Percentiles rank a stretch among this genome's conserved stretches.
phyloP scores from a whole-genome alignment of 495 filamentous ascomycete species.

The Neurospora sp. region DNA sequence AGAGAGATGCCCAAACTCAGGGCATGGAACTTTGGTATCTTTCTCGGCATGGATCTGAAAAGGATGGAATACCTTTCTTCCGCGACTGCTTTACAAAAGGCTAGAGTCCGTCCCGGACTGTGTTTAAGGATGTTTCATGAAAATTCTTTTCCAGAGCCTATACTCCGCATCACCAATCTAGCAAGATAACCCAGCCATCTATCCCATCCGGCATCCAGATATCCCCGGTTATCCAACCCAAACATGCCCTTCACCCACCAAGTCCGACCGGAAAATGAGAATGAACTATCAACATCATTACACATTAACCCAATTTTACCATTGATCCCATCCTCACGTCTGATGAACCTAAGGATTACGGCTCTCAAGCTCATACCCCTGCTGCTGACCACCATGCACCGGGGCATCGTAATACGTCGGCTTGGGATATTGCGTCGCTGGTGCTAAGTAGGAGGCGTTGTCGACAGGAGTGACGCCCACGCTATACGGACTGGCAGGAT shows the following conservation, averaged over 20 bases:
- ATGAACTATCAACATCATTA: neutral
- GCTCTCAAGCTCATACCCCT: neutral
- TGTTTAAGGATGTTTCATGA: neutral
- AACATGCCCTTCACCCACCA: neutral
- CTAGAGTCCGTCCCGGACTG: neutral
- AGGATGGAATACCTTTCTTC: neutral
- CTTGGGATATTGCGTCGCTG: neutral
- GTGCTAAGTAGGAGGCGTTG: neutral
- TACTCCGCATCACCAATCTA: neutral
- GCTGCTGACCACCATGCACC: neutral
- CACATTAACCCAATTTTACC: neutral
- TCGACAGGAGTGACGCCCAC: neutral
- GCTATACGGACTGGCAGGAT: neutral
- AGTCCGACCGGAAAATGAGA: neutral
- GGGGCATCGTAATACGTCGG: neutral
- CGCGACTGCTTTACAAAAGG: neutral
- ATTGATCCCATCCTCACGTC: neutral
- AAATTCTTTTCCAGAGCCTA: neutral
- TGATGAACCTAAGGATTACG: neutral
- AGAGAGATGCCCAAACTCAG: neutral
- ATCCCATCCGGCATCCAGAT: neutral
- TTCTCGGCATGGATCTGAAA: neutral
- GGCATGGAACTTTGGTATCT: neutral
- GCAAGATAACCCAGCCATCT: neutral
- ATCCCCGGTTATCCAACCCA: neutral